Evolutionary conservation across 2,329 filamentous ascomycete genomes (phyloP), one percentile per base, ranked within the genome.

Genomic region (Hypoxylon sp.): DNA sequence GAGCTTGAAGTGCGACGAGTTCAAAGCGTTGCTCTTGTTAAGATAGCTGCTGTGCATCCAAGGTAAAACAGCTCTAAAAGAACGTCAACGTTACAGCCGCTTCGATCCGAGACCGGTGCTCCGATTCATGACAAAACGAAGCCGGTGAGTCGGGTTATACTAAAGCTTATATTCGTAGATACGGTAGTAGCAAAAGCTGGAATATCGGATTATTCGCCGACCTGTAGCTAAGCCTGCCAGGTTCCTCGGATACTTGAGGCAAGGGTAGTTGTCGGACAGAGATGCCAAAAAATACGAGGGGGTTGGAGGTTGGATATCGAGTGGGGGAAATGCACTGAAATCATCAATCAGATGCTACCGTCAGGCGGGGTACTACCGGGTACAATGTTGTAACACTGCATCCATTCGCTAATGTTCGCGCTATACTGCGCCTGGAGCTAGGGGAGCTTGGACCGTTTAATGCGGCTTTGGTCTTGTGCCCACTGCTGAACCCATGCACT

Each of bases 341-440:
- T 68, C 62, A 62, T 67, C 67, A 67, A 70, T 70, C 67, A 68
- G 64, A 70, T 70, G 67, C 64, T 37, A 62, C 44, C 31, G 65
- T 70, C 65, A 68, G 68, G 68, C 68, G 68, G 68, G 68, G 68
- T 62, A 59, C 37, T 53, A 56, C 55, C 7, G 50, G 61, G 68
- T 70, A 59, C 37, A 27, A n/a, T 42, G 27, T 24, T 42, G 61
- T 57, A 37, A 27, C 47, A 61, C 53, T 24, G 44, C 31, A 44
- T 57, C 21, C n/a, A 56, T 56, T n/a, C 42, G 32, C 44, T 65
- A 58, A 58, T 17, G 27, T 47, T 46, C n/a, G 39, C 50, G 52
- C 35, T 8, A 15, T 55, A 47, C 44, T 50, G 17, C 32, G 35
- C 46, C 56, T 56, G 17, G 62, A 65, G 57, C 57, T 56, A 56